Percentiles rank a stretch among this genome's conserved stretches.
Evolutionary conservation across 2,329 filamentous ascomycete genomes (phyloP).

Genomic region (Penicillium sp.): DNA sequence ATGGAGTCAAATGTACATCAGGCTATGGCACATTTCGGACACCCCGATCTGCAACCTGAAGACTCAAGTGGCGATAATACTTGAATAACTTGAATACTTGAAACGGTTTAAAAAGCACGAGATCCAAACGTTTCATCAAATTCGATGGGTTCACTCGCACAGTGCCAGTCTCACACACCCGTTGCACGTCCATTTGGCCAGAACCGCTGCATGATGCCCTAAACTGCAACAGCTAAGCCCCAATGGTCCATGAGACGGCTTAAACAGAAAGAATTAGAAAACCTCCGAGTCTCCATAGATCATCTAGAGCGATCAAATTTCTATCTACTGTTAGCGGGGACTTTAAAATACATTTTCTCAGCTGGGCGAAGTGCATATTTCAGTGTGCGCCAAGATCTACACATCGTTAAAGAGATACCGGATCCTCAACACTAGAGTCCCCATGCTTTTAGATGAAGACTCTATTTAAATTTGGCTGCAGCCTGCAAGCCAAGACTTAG

Average conservation of each 20-base stretch:
- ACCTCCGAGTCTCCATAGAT: background rate
- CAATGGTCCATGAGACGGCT: conserved; percentile 28
- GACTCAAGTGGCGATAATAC: conserved; percentile 11
- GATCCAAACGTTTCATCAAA: conserved; percentile 16
- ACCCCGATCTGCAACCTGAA: conserved; percentile 18
- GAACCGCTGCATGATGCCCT: conserved; percentile 25
- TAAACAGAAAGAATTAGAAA: conserved; percentile 1
- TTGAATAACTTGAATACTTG: conserved; percentile 6
- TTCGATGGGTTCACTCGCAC: conserved; percentile 13
- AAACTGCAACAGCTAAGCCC: conserved; percentile 35
- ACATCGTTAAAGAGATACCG: background rate
- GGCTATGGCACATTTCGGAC: conserved; percentile 11
- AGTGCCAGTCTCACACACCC: conserved; percentile 17
- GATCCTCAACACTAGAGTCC: background rate
- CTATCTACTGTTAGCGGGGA: background rate
- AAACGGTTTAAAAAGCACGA: conserved; percentile 8
- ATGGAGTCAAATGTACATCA: conserved; percentile 3
- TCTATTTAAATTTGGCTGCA: conserved; percentile 6
- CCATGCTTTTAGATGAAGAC: conserved; percentile 4
- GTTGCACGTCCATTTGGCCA: conserved; percentile 27
- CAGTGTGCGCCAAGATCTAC: conserved; percentile 6
- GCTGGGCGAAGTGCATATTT: conserved; percentile 9
- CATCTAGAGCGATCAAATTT: background rate
- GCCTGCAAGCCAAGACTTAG: conserved; percentile 6
- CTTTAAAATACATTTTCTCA: conserved; percentile 1